Evolutionary conservation across 2,329 filamentous ascomycete species (phyloP), one percentile per base, ranked within the genome.

Genomic region (Coniochaeta sp.): DNA sequence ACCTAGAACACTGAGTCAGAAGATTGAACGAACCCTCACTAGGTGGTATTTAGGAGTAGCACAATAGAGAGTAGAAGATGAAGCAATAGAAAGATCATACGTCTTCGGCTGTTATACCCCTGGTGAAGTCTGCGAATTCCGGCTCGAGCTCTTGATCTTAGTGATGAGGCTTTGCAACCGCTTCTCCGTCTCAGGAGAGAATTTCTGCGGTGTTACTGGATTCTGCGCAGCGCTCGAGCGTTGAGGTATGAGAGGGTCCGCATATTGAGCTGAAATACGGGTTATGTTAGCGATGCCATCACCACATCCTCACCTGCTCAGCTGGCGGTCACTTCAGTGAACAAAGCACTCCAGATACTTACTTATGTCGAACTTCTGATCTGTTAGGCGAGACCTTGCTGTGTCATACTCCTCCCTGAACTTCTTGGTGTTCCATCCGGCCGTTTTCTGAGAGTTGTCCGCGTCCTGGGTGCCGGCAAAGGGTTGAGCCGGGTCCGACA

Each of bases 281-380:
- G 19, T 24, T 4, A 6, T 58, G 56, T 58, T 44, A 58, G 36
- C 24, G 24, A 52, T 28, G 38, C 1, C 34, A 58, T 43, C 24
- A 19, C 36, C 19, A 34, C 36, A 57, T 57, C 7, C 38, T 40
- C 38, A 40, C 16, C 38, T 40, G 38, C 17, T n/a, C 16, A 33
- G 24, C 19, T 16, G 31, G n/a, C 17, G 14, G 26, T 36, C 17
- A 44, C 19, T 24, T 9, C 19, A 24, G 17, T 64, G 3, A 24
- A 52, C 43, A 26, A 1, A 4, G 7, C 5, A 4, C 19, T 31
- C 22, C 14, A 26, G 16, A 3, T 6, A 62, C 76, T 65, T 68
- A 82, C 81, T 71, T 6, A 76, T 73, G 59, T 75, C 78, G 65
- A 83, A 82, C 11, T 73, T 72, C 50, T 74, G 73, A 62, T 83